Percentiles rank a stretch among this genome's conserved stretches.
phyloP scores from a whole-genome alignment of 139 green algal genomes.

The Closterium sp. region DNA sequence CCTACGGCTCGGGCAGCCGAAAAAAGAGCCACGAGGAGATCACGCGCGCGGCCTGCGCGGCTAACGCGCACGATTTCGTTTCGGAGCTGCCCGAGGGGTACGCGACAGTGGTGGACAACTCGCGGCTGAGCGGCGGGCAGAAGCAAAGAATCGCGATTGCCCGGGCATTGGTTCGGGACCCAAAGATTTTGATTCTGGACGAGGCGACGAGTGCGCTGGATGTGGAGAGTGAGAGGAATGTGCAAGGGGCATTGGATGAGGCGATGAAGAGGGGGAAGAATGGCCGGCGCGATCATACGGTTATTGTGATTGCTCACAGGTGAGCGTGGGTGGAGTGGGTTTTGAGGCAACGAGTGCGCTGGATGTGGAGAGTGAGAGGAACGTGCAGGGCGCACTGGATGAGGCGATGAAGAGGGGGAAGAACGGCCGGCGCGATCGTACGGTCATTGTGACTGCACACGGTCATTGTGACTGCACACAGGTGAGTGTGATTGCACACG shows the following conservation, averaged over 20 bases:
- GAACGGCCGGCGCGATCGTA: slow-evolving; percentile 53
- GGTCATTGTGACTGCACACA: too few relatives aligned
- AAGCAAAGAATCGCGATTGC: slow-evolving; percentile 80
- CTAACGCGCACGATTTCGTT: slow-evolving; percentile 83
- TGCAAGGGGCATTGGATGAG: slow-evolving; percentile 62
- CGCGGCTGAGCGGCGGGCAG: slow-evolving; percentile 48
- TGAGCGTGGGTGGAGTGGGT: too few relatives aligned
- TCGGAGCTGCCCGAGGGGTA: slow-evolving; percentile 64
- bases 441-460: slow-evolving; percentile 84
- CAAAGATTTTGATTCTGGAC: slow-evolving; percentile 86
- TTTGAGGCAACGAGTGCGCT: slow-evolving; percentile 79
- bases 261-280: slow-evolving; percentile 25
- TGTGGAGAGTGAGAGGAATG: slow-evolving; percentile 70
- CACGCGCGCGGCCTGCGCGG: slow-evolving; percentile 65
- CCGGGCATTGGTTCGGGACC: slow-evolving; percentile 65
- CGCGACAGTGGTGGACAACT: slow-evolving; percentile 61
- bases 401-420: slow-evolving; percentile 23
- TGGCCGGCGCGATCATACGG: slow-evolving; percentile 62
- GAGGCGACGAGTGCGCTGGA: slow-evolving; percentile 80
- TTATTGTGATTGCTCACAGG: slow-evolving; percentile 83
- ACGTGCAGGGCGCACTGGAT: slow-evolving; percentile 68
- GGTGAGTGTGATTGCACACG: too few relatives aligned
- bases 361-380: slow-evolving; percentile 71
- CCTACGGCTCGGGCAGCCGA: slow-evolving; percentile 52
- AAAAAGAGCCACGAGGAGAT: slow-evolving; percentile 45